These are phyloP conservation scores for Saturnispora galanensis DNA, from an alignment of 805 yeast species.

Conservation along the genomic window DNA sequence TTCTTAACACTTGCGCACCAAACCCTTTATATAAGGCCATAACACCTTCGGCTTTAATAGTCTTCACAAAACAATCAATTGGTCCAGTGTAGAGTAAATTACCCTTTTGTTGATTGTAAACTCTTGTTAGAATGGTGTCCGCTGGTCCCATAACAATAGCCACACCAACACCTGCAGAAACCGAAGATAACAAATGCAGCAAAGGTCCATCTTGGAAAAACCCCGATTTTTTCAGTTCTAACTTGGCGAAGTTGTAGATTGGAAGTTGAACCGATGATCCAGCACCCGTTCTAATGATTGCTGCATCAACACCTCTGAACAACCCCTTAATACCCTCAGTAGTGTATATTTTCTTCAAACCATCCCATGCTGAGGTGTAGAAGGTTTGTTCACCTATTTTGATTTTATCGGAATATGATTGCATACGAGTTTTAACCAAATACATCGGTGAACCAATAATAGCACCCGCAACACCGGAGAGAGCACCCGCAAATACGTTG, in stretches of 20 bases:
- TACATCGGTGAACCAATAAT: conserved; percentile 84
- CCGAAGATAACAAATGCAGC: conserved; percentile 63
- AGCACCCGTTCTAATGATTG: conserved; percentile 85
- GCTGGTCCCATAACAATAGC: conserved; percentile 96
- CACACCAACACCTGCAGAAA: conserved; percentile 83
- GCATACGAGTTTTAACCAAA: conserved; percentile 92
- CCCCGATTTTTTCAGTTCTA: conserved; percentile 43
- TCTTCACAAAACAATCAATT: conserved; percentile 78
- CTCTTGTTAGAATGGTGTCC: conserved; percentile 90
- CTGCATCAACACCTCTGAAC: conserved; percentile 90
- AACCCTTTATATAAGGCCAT: conserved; percentile 90
- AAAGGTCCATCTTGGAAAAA: conserved; percentile 53
- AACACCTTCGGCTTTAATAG: conserved; percentile 75
- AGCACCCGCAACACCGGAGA: conserved; percentile 86
- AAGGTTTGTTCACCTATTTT: conserved; percentile 89
- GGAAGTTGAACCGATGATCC: conserved; percentile 96
- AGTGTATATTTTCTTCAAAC: conserved; percentile 49
- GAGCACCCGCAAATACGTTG: conserved; percentile 71
- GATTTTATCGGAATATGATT: conserved; percentile 61
- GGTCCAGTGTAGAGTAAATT: conserved; percentile 70
- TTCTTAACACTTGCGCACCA: conserved; percentile 82
- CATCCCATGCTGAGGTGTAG: conserved; percentile 61
- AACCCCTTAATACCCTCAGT: conserved; percentile 71
- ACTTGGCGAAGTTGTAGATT: conserved; percentile 70
- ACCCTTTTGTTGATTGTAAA: conserved; percentile 83